These are phyloP conservation scores for Moniliella sp. DNA, from an alignment of 1,284 basidiomycete genomes.

Conservation along the genomic window DNA sequence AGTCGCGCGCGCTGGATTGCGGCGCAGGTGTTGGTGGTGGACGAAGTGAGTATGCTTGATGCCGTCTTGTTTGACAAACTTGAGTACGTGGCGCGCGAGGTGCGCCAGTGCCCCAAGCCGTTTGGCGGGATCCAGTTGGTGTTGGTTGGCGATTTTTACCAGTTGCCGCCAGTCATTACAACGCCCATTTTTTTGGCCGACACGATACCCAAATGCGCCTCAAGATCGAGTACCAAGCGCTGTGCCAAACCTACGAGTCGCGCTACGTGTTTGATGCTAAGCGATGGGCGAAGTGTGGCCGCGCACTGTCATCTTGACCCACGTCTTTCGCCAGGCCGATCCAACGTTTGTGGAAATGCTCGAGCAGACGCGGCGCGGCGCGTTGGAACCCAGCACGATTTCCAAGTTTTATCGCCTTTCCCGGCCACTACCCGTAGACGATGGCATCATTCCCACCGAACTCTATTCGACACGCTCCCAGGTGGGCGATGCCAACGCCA, in stretches of 20 bases:
- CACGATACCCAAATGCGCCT: not conserved
- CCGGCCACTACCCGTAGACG: conserved; percentile 5
- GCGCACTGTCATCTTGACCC: conserved; percentile 60
- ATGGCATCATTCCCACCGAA: not conserved
- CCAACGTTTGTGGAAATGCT: conserved; percentile 23
- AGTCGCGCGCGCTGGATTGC: conserved; percentile 42
- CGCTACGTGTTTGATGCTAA: conserved; percentile 72
- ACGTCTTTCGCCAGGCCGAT: conserved; percentile 57
- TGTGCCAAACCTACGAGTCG: conserved; percentile 11
- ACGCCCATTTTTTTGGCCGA: conserved; percentile 8
- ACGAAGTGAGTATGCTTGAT: conserved; percentile 88
- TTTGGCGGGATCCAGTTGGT: conserved; percentile 93
- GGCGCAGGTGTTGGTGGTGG: conserved; percentile 67
- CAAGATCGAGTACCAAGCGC: not conserved
- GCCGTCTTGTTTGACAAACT: conserved; percentile 76
- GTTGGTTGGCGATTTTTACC: conserved; percentile 85
- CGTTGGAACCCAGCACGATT: not conserved
- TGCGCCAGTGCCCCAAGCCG: conserved; percentile 44
- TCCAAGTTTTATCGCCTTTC: conserved; percentile 6
- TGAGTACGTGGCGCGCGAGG: conserved; percentile 44
- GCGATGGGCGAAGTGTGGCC: conserved; percentile 57
- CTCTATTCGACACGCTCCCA: conserved; percentile 2
- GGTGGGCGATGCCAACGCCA: conserved; percentile 15
- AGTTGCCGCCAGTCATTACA: conserved; percentile 65
- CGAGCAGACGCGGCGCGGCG: conserved; percentile 16